phyloP scores from a whole-genome alignment of 1,284 basidiomycete species.

The Pseudozyma thailandica region DNA sequence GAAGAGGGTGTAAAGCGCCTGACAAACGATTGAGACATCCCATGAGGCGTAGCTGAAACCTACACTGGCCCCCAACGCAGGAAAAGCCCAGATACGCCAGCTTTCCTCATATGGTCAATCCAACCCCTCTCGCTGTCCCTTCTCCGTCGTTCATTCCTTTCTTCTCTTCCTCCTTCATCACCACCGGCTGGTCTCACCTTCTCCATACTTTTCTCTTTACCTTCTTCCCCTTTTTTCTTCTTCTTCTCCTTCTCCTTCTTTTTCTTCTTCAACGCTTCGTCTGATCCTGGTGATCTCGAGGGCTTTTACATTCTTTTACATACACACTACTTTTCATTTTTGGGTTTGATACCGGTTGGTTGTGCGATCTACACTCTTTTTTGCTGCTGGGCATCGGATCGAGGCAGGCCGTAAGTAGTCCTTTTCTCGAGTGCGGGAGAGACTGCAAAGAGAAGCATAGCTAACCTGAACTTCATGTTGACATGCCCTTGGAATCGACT shows the following conservation, averaged over 20 bases:
- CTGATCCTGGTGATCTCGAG: constrained; percentile 30
- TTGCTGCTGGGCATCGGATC: background rate
- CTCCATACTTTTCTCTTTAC: constrained; percentile 11
- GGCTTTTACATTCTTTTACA: background rate
- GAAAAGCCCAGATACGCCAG: background rate
- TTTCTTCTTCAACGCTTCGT: background rate
- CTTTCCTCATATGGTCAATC: constrained; percentile 13
- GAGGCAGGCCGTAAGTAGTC: constrained; percentile 38
- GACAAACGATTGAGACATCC: too few species aligned
- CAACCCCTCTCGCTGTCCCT: background rate
- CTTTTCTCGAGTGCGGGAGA: background rate
- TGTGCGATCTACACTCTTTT: constrained; percentile 12
- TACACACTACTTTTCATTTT: constrained; percentile 1
- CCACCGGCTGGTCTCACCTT: constrained; percentile 42
- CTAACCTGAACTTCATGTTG: background rate
- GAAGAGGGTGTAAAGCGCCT: too few species aligned
- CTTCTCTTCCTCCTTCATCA: constrained; percentile 41
- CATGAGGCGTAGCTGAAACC: background rate
- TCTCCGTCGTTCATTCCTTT: constrained; percentile 2
- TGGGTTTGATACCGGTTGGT: constrained; percentile 6
- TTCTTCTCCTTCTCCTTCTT: constrained; percentile 17
- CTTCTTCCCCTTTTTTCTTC: constrained; percentile 15
- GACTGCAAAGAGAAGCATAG: background rate
- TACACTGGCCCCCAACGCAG: background rate
- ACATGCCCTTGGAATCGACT: background rate